Evolutionary conservation across 2,329 filamentous ascomycete species (phyloP), one percentile per base, ranked within the genome.

Genomic region (Venturia asperata): DNA sequence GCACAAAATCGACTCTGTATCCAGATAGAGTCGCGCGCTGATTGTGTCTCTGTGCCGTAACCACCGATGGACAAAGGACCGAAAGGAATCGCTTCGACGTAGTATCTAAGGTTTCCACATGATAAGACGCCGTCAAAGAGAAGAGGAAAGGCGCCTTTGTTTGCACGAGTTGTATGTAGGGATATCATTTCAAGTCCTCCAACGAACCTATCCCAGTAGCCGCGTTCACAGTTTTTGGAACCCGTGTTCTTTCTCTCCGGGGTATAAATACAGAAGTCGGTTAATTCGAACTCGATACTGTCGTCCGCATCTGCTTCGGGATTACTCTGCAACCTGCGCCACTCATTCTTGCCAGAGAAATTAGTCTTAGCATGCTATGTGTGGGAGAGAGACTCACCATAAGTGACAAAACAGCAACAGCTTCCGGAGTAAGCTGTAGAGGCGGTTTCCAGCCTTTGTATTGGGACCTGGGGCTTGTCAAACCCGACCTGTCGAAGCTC

Each of bases 1-100:
- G 17, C 24, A 34, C 42, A 13, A 79, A 72, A 17, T 72, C 67
- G 19, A 71, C 7, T 78, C 70, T 0, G 77, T 71, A 1, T 80
- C 72, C 0, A 83, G 84, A 71, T 92, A 91, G 37, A 86, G 85
- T 1, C 85, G 19, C 15, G 4, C 88, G 13, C 43, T 13, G 61
- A 37, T n/a, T 63, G 24, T 21, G 24, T 52, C 42, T 52, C 27
- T 27, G 21, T 24, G 55, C 49, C 63, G 24, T 64, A 64, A 5
- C 63, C 63, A 10, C 37, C 63, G 41, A 64, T 45, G 17, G 63
- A 64, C 17, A 64, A 7, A 39, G 49, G 30, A 4, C 42, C 42
- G 21, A 64, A 64, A 60, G 47, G 63, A 11, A 39, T 24, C 11
- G 42, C 45, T 17, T 63, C 42, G 21, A 63, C 34, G 45, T 49